These are phyloP conservation scores for Pulveroboletus sp. DNA, from an alignment of 768 basidiomycete genomes.

Conservation along the genomic window DNA sequence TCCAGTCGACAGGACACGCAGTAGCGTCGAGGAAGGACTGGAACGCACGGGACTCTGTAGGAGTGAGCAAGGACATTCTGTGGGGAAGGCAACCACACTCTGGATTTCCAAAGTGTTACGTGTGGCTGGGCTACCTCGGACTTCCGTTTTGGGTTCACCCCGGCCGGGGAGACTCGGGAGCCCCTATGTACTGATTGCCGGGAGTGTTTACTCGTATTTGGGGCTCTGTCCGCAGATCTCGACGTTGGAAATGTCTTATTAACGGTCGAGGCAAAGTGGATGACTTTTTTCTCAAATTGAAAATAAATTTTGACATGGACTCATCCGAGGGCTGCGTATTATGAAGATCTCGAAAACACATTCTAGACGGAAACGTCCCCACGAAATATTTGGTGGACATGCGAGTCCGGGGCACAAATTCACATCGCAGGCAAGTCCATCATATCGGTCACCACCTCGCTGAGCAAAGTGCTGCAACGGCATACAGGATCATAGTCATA, in stretches of 20 bases:
- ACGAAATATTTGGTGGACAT: no score
- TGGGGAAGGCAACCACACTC: conserved; percentile 6
- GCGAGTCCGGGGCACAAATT: no score
- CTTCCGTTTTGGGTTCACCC: conserved; percentile 20
- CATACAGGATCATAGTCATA: conserved; percentile 1
- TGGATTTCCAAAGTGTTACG: conserved; percentile 13
- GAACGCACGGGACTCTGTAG: conserved; percentile 64
- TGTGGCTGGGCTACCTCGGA: conserved; percentile 30
- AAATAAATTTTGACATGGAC: no score
- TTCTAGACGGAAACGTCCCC: no score
- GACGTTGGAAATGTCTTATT: conserved; percentile 20
- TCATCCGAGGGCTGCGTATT: no score
- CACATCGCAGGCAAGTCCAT: no score
- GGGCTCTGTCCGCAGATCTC: conserved; percentile 2
- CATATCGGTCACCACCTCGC: background rate
- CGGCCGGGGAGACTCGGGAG: background rate
- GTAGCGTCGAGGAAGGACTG: conserved; percentile 64
- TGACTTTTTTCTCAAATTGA: background rate
- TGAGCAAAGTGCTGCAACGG: background rate
- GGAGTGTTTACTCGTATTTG: conserved; percentile 5
- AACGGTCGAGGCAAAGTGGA: no score
- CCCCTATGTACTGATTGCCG: background rate
- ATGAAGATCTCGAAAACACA: no score
- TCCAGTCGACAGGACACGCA: conserved; percentile 47
- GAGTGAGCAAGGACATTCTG: conserved; percentile 61